Base-by-base conservation (phyloP, 1,139 yeast species). In the Entelexis sorbosivorans region DNA sequence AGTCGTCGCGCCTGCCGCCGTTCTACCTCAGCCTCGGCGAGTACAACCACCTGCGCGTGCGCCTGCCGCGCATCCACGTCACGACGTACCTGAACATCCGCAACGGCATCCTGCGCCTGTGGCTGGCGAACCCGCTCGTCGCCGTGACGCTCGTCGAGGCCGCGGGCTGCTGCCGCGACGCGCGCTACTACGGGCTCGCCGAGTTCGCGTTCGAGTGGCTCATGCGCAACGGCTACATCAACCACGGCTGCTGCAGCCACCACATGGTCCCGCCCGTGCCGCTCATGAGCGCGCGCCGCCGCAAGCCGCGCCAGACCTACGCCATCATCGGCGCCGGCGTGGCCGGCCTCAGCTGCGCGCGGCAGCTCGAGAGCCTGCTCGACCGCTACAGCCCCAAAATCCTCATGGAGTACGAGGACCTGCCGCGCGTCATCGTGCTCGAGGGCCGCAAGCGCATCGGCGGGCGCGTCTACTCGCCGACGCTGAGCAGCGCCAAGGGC, bases 141-240 rank as follows among this genome's bases (percentile, higher is more conserved):
- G 63, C 64, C 38, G 74, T 71, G 17, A 69, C 73, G 1, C 59
- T 65, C 44, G 62, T 65, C 10, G 75, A 71, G 55, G 75, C 75
- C 1, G 72, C 70, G 0, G 74, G 75, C 2, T 70, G 73, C 54
- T 71, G 68, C 14, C 63, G 68, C 22, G 70, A 69, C 31, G 71
- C 67, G 33, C 63, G 72, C 11, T 69, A 61, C 55, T 70, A 66
- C 50, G 65, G 63, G 7, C 59, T 71, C 29, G 73, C 74, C 0
- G 73, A 68, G 51, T 69, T 69, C 29, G 73, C 73, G 3, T 71
- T 64, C 53, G 73, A 71, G 53, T 70, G 69, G 66, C 63, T 71
- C 9, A 66, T 68, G 16, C 66, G 74, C 4, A 60, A 66, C 51
- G 75, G 75, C 5, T 69, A 69, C 57, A 70, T 71, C 54, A 71